Conservation (phyloP, 2,329 filamentous ascomycete species). For the Akanthomyces lecanii region DNA sequence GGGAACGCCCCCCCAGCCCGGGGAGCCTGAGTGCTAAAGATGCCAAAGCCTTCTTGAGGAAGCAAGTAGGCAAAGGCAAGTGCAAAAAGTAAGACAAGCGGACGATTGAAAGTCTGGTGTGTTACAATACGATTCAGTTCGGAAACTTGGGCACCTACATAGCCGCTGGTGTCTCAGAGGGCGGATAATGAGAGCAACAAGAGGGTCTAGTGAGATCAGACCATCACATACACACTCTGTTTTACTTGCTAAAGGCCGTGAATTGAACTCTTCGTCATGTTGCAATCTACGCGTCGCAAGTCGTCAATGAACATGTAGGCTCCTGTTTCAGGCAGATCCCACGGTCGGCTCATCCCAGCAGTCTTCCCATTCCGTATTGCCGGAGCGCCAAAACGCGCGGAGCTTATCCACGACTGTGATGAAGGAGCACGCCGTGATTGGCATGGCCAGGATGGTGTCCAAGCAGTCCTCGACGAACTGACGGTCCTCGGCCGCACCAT, state of each 20-base stretch:
- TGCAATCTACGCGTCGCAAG: background rate
- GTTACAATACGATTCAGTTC: too few species aligned
- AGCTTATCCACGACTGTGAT: background rate
- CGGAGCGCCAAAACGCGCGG: constrained; percentile 2
- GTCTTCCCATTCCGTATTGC: background rate
- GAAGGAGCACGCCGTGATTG: background rate
- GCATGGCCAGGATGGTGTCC: background rate
- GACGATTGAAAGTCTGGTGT: too few species aligned
- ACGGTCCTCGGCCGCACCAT: background rate
- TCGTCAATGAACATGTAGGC: too few species aligned
- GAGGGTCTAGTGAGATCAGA: too few species aligned
- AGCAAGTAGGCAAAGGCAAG: background rate
- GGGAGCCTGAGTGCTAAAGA: constrained; percentile 30
- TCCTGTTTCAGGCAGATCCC: background rate
- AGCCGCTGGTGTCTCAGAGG: too few species aligned
- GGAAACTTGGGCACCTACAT: too few species aligned
- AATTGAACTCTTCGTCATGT: background rate
- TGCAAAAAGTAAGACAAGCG: background rate
- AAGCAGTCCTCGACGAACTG: background rate
- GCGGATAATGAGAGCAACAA: too few species aligned
- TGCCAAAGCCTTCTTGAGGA: constrained; percentile 18
- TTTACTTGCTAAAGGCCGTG: background rate
- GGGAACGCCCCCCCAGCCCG: constrained; percentile 57
- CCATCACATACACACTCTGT: too few species aligned
- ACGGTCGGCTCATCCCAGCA: constrained; percentile 8